phyloP scores from a whole-genome alignment of 352 stramenopile genomes.

The Pythium insidiosum region DNA sequence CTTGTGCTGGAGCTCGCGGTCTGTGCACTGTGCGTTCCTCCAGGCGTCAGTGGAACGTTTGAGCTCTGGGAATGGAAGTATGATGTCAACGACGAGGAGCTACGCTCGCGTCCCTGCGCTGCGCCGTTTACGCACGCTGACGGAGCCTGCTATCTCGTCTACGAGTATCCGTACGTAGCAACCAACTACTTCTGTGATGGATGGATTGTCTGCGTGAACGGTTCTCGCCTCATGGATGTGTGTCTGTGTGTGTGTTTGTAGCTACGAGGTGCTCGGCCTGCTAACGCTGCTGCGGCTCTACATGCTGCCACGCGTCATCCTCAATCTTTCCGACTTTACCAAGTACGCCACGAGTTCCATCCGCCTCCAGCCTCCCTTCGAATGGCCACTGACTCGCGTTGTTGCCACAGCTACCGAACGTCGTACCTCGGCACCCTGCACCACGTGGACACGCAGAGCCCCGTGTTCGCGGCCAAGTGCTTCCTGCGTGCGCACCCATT shows the following conservation, averaged over 20 bases:
- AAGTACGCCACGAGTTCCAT: constrained; percentile 25
- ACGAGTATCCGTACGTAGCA: constrained; percentile 51
- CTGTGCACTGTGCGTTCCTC: constrained; percentile 47
- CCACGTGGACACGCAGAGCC: constrained; percentile 67
- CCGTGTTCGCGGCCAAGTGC: constrained; percentile 79
- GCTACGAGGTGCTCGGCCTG: constrained; percentile 59
- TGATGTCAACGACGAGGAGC: constrained; percentile 22
- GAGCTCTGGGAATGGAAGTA: constrained; percentile 65
- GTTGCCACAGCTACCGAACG: constrained; percentile 44
- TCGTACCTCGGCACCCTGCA: constrained; percentile 68
- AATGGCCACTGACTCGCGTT: too few species aligned
- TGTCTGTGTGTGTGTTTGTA: constrained; percentile 6
- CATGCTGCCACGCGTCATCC: constrained; percentile 64
- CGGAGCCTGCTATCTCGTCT: constrained; percentile 55
- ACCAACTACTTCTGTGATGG: neutral
- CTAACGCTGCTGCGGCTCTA: constrained; percentile 64
- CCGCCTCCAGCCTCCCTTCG: too few species aligned
- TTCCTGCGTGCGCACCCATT: constrained; percentile 65
- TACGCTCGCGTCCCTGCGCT: constrained; percentile 19
- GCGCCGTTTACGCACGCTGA: constrained; percentile 21
- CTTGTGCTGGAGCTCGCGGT: constrained; percentile 36
- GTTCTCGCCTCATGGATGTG: neutral
- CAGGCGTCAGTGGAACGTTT: constrained; percentile 37
- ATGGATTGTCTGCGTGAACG: neutral
- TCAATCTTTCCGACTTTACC: constrained; percentile 69